Base-by-base conservation (phyloP, 192 early-diverging fungal species). In the Haplosporangium gracile region DNA sequence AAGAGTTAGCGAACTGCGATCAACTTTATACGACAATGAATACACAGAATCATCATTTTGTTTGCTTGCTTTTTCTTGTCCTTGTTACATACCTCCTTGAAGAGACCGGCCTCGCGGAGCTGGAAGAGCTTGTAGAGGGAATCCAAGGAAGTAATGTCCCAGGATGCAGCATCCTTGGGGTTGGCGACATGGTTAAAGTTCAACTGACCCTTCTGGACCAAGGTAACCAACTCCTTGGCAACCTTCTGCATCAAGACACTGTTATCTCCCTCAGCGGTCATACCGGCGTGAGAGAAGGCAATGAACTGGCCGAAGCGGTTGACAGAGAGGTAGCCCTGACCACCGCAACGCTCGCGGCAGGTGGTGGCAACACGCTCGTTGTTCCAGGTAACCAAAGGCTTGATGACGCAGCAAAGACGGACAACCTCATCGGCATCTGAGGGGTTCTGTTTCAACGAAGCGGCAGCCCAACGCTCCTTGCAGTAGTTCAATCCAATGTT, bases 211-310 rank as follows among this genome's bases (percentile, higher is more conserved):
- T 88, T 86, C 65, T 93, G 78, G 57, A 93, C 73, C 38, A 89
- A 90, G 5, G 91, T 89, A 3, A 96, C 82, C 18, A 95, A 82
- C 85, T 96, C 95, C 86, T 96, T 96, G 82, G 92, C 84, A 43
- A 95, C 94, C 89, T 96, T 96, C 80, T 94, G 94, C 90, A 94
- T 95, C 75, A 95, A 83, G 24, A 96, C 93, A 68, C 91, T 91
- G 88, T 95, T 95, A 77, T 96, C 95, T 32, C 95, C 95, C 88
- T 96, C 95, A 49, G 95, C 95, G 13, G 95, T 94, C 89, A 95
- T 95, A 72, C 94, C 94, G 20, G 94, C 94, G 81, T 96, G 95
- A 13, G 93, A 90, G 78, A 95, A 94, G 13, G 94, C 94, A 88
- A 96, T 92, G 75, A 89, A 88, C 32, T 90, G 80, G 36, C 92